Conservation (phyloP, 495 filamentous ascomycete genomes). For the Aspergillus kassunensis region DNA sequence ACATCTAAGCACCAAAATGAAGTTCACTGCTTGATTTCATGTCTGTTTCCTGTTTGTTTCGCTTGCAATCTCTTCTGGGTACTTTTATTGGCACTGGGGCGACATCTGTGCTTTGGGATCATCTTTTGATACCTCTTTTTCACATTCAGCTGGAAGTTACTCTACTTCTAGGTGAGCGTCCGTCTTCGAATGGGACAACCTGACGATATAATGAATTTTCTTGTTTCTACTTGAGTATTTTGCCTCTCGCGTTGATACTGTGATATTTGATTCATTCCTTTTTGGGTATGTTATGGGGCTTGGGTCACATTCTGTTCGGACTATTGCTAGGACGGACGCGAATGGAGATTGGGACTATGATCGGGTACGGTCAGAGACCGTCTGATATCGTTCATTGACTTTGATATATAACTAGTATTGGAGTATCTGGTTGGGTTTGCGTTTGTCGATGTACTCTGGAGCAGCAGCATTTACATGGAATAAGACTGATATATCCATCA, state of each 20-base stretch:
- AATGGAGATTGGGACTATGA: constrained; percentile 8
- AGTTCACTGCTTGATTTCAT: constrained; percentile 13
- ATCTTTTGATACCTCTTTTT: constrained; percentile 8
- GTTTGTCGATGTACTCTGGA: too few relatives aligned
- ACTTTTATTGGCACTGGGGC: neutral
- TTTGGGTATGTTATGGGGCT: neutral
- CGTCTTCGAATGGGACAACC: constrained; percentile 16
- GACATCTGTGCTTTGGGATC: constrained; percentile 13
- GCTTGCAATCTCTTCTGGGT: constrained; percentile 1
- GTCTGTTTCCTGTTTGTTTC: neutral
- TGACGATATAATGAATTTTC: constrained; percentile 27
- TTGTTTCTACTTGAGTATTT: constrained; percentile 15
- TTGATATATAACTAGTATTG: constrained; percentile 6
- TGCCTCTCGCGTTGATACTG: neutral
- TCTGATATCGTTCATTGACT: neutral
- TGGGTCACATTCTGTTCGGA: neutral
- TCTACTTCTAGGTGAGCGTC: neutral
- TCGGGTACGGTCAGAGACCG: constrained; percentile 10
- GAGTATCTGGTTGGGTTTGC: neutral
- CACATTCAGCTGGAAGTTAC: neutral
- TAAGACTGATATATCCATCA: too few relatives aligned
- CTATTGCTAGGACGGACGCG: neutral
- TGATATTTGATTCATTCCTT: neutral
- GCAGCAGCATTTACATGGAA: too few relatives aligned
- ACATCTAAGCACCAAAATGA: constrained; percentile 26